A percentile compares a stretch with the other conserved stretches of the same genome.
These are phyloP conservation scores for Septoria linicola DNA, from an alignment of 2,329 filamentous ascomycete genomes.

Conservation along the genomic window DNA sequence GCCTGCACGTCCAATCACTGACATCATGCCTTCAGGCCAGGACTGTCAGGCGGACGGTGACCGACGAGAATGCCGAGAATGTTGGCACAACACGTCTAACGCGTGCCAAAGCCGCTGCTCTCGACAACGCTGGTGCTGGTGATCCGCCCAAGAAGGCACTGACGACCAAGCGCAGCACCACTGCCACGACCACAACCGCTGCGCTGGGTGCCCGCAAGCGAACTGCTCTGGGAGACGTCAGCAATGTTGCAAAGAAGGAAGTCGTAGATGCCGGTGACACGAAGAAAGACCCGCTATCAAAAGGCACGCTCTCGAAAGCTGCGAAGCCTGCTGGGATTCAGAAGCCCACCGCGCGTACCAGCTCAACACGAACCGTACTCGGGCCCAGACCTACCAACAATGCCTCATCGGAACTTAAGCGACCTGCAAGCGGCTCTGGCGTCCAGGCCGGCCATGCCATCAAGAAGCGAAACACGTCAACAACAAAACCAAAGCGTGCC, in stretches of 20 bases:
- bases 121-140: constrained; percentile 54
- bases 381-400: constrained; percentile 69
- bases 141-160: constrained; percentile 56
- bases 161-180: constrained; percentile 47
- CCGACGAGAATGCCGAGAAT: constrained; percentile 89
- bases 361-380: constrained; percentile 59
- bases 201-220: constrained; percentile 61
- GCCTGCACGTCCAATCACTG: constrained; percentile 37
- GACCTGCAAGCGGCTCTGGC: constrained; percentile 69
- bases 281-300: constrained; percentile 50
- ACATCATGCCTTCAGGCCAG: constrained; percentile 58
- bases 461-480: constrained; percentile 67
- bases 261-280: constrained; percentile 59
- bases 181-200: constrained; percentile 44
- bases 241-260: constrained; percentile 85
- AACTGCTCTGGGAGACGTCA: constrained; percentile 86
- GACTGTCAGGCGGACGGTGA: constrained; percentile 70
- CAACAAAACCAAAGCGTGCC: constrained; percentile 52
- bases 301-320: constrained; percentile 72
- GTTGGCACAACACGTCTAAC: constrained; percentile 75
- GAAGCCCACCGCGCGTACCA: constrained; percentile 60
- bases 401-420: constrained; percentile 62
- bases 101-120: constrained; percentile 82
- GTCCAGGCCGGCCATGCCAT: constrained; percentile 60
- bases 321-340: constrained; percentile 77